Conservation (phyloP, 306 rosid species). For the Chamaecrista fasciculata region DNA sequence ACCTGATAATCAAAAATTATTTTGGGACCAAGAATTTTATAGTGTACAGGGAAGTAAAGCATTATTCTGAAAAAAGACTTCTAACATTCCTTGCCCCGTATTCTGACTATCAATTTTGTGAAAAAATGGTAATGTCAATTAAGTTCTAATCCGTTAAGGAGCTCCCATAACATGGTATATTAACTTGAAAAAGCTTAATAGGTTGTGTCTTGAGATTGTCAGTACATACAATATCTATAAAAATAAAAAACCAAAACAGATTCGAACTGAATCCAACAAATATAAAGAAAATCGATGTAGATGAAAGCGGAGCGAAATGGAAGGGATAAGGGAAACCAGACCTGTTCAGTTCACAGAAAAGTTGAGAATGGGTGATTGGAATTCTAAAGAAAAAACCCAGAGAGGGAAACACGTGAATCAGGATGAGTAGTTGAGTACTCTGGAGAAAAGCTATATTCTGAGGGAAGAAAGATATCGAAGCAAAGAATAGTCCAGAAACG, state of each 20-base stretch:
- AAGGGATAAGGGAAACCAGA: conserved; percentile 19
- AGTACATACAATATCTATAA: not conserved
- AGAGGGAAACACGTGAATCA: conserved; percentile 14
- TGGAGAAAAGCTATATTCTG: conserved; percentile 8
- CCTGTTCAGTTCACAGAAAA: conserved; percentile 23
- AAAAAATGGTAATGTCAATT: not conserved
- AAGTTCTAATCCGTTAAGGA: not conserved
- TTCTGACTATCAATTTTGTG: not conserved
- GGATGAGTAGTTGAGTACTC: not conserved
- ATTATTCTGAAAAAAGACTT: not conserved
- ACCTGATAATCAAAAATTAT: not conserved
- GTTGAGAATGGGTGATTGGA: not conserved
- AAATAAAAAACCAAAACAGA: not conserved
- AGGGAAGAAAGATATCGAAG: conserved; percentile 31
- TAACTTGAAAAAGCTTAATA: not conserved
- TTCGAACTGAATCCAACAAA: not conserved
- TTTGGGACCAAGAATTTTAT: too few relatives aligned
- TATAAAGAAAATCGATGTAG: not conserved
- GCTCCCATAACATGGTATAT: not conserved
- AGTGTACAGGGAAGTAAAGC: not conserved
- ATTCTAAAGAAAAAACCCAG: not conserved
- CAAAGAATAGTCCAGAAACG: conserved; percentile 30
- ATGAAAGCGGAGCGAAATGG: not conserved
- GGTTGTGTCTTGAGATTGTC: not conserved
- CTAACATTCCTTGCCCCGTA: not conserved